These are phyloP conservation scores for Hypoxylon sp. DNA, from an alignment of 2,329 filamentous ascomycete species.

Conservation along the genomic window DNA sequence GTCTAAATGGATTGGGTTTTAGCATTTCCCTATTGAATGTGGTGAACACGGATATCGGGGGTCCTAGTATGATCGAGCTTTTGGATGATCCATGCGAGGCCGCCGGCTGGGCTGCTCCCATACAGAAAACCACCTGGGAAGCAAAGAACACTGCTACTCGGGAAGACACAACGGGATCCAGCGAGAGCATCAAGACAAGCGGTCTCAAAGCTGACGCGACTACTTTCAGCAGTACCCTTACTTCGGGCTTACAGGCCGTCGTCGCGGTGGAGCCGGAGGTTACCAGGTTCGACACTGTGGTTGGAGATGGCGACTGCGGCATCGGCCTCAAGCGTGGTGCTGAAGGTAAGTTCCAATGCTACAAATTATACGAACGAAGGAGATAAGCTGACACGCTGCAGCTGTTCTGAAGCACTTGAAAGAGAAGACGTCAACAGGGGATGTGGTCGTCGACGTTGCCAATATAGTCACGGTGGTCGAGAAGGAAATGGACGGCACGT, in stretches of 20 bases:
- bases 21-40: constrained; percentile 75
- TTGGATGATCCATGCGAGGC: constrained; percentile 75
- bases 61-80: constrained; percentile 71
- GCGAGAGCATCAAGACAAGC: constrained; percentile 51
- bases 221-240: constrained; percentile 60
- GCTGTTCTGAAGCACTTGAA: constrained; percentile 61
- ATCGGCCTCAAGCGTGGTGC: constrained; percentile 86
- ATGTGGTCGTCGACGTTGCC: constrained; percentile 61
- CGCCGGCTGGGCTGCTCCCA: constrained; percentile 72
- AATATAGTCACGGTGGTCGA: constrained; percentile 63
- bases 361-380: neutral
- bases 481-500: constrained; percentile 67
- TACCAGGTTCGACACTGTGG: constrained; percentile 79
- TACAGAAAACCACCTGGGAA: constrained; percentile 70
- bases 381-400: constrained; percentile 38
- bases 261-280: constrained; percentile 74
- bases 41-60: constrained; percentile 63
- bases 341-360: constrained; percentile 63
- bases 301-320: constrained; percentile 91
- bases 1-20: constrained; percentile 78
- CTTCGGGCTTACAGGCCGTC: constrained; percentile 65
- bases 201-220: constrained; percentile 62
- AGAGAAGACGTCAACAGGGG: constrained; percentile 56
- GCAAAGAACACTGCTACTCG: constrained; percentile 58
- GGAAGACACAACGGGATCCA: constrained; percentile 48